Percentiles rank a stretch among this genome's conserved stretches.
phyloP scores from a whole-genome alignment of 305 asterid genomes.

The Caryopteris hybrid region DNA sequence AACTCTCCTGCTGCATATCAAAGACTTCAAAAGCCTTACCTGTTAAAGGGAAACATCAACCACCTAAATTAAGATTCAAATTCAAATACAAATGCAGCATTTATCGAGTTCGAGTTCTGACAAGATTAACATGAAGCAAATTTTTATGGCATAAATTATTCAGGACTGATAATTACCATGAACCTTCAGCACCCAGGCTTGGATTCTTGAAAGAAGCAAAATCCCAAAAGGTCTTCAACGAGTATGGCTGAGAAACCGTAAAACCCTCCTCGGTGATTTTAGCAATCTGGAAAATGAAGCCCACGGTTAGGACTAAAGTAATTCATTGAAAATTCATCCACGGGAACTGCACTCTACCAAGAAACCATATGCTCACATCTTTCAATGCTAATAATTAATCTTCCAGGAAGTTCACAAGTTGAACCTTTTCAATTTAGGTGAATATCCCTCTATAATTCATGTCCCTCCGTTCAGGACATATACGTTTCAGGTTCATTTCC shows the following conservation, averaged over 20 bases:
- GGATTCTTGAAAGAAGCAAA: slow-evolving; percentile 83
- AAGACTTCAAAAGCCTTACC: too few relatives aligned
- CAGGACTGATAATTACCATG: slow-evolving; percentile 49
- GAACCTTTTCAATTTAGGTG: neutral
- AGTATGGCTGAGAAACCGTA: slow-evolving; percentile 56
- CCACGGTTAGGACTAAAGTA: neutral
- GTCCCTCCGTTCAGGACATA: neutral
- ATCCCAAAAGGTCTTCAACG: slow-evolving; percentile 81
- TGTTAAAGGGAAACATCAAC: too few relatives aligned
- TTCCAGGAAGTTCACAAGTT: neutral
- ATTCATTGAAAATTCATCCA: neutral
- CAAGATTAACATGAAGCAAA: neutral
- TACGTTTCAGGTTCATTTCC: neutral
- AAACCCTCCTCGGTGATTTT: slow-evolving; percentile 83
- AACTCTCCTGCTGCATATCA: too few relatives aligned
- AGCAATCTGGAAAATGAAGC: slow-evolving; percentile 53
- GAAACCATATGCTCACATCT: neutral
- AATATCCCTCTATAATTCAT: neutral
- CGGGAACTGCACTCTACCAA: neutral
- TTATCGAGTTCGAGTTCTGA: neutral
- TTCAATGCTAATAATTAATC: neutral
- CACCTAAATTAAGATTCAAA: neutral
- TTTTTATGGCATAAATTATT: neutral
- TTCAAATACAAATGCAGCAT: neutral
- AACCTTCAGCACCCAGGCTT: slow-evolving; percentile 77